Evolutionary conservation across 2,329 filamentous ascomycete genomes (phyloP).

Genomic region (Diaporthe citrichinensis): DNA sequence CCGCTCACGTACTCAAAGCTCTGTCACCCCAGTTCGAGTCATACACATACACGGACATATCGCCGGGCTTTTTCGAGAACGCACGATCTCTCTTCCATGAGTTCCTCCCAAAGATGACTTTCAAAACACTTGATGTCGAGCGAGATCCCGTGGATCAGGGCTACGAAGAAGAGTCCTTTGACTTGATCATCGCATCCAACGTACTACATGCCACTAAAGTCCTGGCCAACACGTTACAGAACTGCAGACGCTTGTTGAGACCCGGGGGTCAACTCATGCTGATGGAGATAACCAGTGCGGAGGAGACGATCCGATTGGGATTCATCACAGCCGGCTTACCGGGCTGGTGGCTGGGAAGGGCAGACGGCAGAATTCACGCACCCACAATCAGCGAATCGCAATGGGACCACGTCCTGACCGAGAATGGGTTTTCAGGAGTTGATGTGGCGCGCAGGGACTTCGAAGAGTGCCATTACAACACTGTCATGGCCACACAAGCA

Average conservation of each 20-base stretch:
- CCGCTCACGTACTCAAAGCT: constrained; percentile 33
- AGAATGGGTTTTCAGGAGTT: too few species aligned
- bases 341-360: too few species aligned
- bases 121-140: constrained; percentile 47
- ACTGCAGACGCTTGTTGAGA: constrained; percentile 47
- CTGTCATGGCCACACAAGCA: too few species aligned
- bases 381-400: too few species aligned
- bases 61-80: constrained; percentile 53
- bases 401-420: too few species aligned
- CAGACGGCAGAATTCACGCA: too few species aligned
- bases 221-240: constrained; percentile 44
- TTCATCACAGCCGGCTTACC: too few species aligned
- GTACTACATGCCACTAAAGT: constrained; percentile 48
- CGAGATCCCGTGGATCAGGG: constrained; percentile 48
- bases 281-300: too few species aligned
- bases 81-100: constrained; percentile 34
- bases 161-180: constrained; percentile 47
- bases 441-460: too few species aligned
- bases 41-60: constrained; percentile 62
- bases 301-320: too few species aligned
- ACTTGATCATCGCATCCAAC: constrained; percentile 51
- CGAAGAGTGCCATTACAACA: too few species aligned
- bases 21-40: neutral
- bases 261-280: constrained; percentile 46
- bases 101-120: neutral